Evolutionary conservation across 441 rosid genomes (phyloP).

Genomic region (Populus hybrid): DNA sequence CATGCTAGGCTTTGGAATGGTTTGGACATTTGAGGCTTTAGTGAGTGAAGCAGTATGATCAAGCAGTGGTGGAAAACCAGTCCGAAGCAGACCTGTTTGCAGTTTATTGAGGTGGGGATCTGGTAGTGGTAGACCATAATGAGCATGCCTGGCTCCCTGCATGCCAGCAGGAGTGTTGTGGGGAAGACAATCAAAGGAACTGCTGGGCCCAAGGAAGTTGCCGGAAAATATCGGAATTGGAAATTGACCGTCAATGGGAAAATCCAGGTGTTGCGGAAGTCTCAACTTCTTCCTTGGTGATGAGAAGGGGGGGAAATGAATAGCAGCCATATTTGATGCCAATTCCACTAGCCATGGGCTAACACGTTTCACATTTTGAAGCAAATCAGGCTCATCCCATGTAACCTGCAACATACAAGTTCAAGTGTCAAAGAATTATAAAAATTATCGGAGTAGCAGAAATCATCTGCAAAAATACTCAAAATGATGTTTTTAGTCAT

Average conservation of each 20-base stretch:
- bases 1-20: constrained; percentile 38
- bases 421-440: no score
- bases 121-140: constrained; percentile 48
- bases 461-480: no score
- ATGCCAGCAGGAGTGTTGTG: constrained; percentile 93
- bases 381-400: constrained; percentile 89
- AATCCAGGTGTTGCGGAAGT: constrained; percentile 61
- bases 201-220: constrained; percentile 55
- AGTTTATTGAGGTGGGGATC: constrained; percentile 53
- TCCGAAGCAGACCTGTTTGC: constrained; percentile 42
- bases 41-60: constrained; percentile 22
- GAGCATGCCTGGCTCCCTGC: constrained; percentile 99
- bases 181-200: constrained; percentile 55
- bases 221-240: constrained; percentile 44
- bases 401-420: constrained; percentile 51
- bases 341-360: constrained; percentile 94
- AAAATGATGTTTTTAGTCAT: no score
- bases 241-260: constrained; percentile 52
- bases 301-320: constrained; percentile 67
- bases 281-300: constrained; percentile 77
- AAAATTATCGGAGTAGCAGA: no score
- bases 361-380: constrained; percentile 44
- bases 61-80: constrained; percentile 33
- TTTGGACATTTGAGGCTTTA: constrained; percentile 24
- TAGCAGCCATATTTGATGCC: constrained; percentile 68